phyloP scores from a whole-genome alignment of 176 grass and related monocot species.

The Triticum urartu region DNA sequence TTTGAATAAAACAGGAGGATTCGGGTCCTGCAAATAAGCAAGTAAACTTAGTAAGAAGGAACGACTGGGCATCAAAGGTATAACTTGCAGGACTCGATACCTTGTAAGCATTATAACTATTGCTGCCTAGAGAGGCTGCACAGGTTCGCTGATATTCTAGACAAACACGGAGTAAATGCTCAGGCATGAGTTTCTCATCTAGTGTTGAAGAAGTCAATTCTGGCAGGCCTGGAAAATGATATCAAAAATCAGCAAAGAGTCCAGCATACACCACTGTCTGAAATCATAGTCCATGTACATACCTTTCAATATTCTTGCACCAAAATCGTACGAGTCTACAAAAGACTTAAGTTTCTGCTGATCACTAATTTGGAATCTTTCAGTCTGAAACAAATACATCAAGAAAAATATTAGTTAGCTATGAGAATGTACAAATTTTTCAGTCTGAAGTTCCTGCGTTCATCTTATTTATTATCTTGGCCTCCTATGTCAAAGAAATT shows the following conservation, averaged over 20 bases:
- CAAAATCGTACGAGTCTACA: constrained; percentile 72
- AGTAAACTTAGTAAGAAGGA: constrained; percentile 18
- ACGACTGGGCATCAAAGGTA: background rate
- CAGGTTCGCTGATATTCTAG: constrained; percentile 62
- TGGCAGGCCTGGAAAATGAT: constrained; percentile 55
- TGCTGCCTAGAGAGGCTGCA: constrained; percentile 25
- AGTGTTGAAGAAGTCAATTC: constrained; percentile 61
- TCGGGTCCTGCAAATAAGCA: constrained; percentile 66
- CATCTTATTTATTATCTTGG: background rate
- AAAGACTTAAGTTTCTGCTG: constrained; percentile 72
- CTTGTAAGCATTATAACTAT: constrained; percentile 77
- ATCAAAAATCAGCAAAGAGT: constrained; percentile 25
- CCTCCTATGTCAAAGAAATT: constrained; percentile 2
- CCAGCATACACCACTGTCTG: constrained; percentile 3
- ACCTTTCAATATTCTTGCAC: constrained; percentile 84
- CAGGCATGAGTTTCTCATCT: constrained; percentile 79
- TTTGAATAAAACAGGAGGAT: constrained; percentile 65
- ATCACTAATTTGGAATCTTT: constrained; percentile 50
- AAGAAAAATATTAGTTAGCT: constrained; percentile 28
- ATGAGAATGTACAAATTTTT: constrained; percentile 8
- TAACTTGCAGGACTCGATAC: constrained; percentile 37
- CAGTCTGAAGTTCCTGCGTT: too few relatives aligned
- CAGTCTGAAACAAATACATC: constrained; percentile 49
- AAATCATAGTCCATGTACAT: constrained; percentile 28
- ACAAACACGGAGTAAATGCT: constrained; percentile 75